Percentiles rank a stretch among this genome's conserved stretches.
Conservation (phyloP, 352 stramenopile genomes). For the Globisporangium heterothallicum region DNA sequence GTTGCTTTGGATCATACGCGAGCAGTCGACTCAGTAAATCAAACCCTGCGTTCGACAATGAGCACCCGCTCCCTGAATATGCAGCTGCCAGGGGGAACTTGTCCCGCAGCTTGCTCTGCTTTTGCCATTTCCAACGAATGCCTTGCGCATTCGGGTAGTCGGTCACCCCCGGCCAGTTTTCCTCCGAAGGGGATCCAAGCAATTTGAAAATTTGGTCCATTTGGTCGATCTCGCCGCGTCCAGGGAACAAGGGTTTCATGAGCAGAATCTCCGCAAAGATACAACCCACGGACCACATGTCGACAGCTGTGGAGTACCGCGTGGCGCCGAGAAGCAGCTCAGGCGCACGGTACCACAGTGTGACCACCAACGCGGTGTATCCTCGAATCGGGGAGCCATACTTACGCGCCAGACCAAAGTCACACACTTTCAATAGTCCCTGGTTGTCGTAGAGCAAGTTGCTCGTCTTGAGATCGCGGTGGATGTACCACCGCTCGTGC, state of each 20-base stretch:
- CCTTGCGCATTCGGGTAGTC: conserved; percentile 58
- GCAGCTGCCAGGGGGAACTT: conserved; percentile 64
- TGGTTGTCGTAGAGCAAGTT: conserved; percentile 94
- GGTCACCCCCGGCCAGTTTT: conserved; percentile 84
- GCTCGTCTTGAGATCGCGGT: conserved; percentile 97
- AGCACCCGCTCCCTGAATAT: conserved; percentile 44
- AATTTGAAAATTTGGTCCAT: conserved; percentile 96
- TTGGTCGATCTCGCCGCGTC: conserved; percentile 93
- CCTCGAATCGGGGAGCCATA: conserved; percentile 68
- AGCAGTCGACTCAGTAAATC: conserved; percentile 65
- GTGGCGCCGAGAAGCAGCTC: conserved; percentile 91
- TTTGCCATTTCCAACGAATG: conserved; percentile 66
- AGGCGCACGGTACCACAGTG: conserved; percentile 91
- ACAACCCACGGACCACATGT: conserved; percentile 96
- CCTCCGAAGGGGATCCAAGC: conserved; percentile 85
- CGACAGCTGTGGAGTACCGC: conserved; percentile 92
- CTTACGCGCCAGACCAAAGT: conserved; percentile 83
- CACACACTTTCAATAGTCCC: conserved; percentile 76
- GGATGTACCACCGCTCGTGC: conserved; percentile 91
- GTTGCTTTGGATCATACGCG: conserved; percentile 59
- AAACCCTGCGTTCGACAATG: conserved; percentile 71
- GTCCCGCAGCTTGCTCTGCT: conserved; percentile 59
- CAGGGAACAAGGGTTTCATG: conserved; percentile 91
- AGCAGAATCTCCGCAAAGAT: conserved; percentile 96
- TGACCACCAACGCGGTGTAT: conserved; percentile 93